Evolutionary conservation across 352 stramenopile genomes (phyloP).

Genomic region (Globisporangium radiosum): DNA sequence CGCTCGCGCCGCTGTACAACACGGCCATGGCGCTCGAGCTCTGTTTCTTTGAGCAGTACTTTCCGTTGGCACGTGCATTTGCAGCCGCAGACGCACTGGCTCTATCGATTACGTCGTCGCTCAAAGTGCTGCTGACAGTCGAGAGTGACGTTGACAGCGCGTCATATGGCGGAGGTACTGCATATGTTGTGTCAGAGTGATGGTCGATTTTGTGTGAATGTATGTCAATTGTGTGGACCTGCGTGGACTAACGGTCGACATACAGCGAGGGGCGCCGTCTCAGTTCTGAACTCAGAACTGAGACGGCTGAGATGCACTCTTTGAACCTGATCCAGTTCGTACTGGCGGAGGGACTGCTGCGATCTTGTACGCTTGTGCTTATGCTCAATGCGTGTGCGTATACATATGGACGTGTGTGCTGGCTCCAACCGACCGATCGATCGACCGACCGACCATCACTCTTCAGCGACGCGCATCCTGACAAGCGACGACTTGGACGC

Average conservation of each 20-base stretch:
- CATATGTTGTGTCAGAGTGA: background rate
- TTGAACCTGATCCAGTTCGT: slow-evolving; percentile 62
- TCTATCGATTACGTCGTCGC: background rate
- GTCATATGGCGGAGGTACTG: slow-evolving; percentile 14
- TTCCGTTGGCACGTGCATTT: slow-evolving; percentile 18
- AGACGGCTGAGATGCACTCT: slow-evolving; percentile 58
- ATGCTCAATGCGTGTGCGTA: background rate
- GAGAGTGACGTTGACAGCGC: background rate
- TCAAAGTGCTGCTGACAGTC: slow-evolving; percentile 15
- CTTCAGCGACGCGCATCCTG: background rate
- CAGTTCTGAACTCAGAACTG: slow-evolving; percentile 5
- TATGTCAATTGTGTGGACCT: no score
- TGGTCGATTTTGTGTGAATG: slow-evolving; percentile 1
- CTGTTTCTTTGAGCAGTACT: slow-evolving; percentile 48
- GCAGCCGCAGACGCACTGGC: background rate
- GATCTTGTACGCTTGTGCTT: slow-evolving; percentile 19
- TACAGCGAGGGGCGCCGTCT: slow-evolving; percentile 46
- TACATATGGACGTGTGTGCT: background rate
- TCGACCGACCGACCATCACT: background rate
- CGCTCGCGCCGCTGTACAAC: slow-evolving; percentile 37
- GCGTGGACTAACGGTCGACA: slow-evolving; percentile 22
- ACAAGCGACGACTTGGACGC: slow-evolving; percentile 11
- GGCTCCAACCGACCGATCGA: background rate
- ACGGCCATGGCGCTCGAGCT: slow-evolving; percentile 46
- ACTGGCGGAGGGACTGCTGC: slow-evolving; percentile 57